phyloP scores from a whole-genome alignment of 2,329 filamentous ascomycete species.

The Emericellopsis atlantica region DNA sequence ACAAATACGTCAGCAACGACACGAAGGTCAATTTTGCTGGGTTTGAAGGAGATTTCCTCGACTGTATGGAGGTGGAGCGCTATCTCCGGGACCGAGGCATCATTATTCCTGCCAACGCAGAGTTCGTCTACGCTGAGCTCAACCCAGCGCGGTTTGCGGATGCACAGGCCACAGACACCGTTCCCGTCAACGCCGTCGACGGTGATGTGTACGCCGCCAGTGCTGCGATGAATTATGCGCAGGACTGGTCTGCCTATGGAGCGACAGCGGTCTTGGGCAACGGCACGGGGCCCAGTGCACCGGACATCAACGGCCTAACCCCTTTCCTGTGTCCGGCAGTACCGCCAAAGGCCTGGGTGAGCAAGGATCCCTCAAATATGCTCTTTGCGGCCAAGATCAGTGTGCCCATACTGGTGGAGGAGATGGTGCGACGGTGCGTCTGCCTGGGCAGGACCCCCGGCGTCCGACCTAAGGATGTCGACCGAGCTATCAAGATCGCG shows the following conservation, averaged over 20 bases:
- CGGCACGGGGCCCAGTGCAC: not conserved
- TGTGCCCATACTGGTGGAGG: slow-evolving; percentile 6
- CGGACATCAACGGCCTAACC: not conserved
- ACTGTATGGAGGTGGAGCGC: slow-evolving; percentile 62
- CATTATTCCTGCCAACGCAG: slow-evolving; percentile 44
- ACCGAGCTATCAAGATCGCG: slow-evolving; percentile 16
- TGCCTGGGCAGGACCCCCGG: slow-evolving; percentile 26
- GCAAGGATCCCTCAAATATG: not conserved
- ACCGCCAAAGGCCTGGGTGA: not conserved
- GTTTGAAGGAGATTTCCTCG: slow-evolving; percentile 65
- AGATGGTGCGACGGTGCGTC: slow-evolving; percentile 20
- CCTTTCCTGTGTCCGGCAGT: slow-evolving; percentile 2
- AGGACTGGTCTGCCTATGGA: too few species aligned
- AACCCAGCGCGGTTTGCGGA: slow-evolving; percentile 26
- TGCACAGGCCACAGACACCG: not conserved
- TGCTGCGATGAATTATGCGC: not conserved
- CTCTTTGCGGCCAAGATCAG: slow-evolving; percentile 8
- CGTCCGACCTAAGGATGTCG: slow-evolving; percentile 22
- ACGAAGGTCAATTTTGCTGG: slow-evolving; percentile 44
- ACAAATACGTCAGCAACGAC: slow-evolving; percentile 28
- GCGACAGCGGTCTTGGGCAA: not conserved
- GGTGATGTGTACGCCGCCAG: not conserved
- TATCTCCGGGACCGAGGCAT: slow-evolving; percentile 57
- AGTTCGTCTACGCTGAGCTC: slow-evolving; percentile 48
- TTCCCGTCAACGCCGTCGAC: not conserved